A percentile compares a stretch with the other conserved stretches of the same genome.
These are phyloP conservation scores for Torulaspora globosa DNA, from an alignment of 1,139 yeast genomes.

Conservation along the genomic window DNA sequence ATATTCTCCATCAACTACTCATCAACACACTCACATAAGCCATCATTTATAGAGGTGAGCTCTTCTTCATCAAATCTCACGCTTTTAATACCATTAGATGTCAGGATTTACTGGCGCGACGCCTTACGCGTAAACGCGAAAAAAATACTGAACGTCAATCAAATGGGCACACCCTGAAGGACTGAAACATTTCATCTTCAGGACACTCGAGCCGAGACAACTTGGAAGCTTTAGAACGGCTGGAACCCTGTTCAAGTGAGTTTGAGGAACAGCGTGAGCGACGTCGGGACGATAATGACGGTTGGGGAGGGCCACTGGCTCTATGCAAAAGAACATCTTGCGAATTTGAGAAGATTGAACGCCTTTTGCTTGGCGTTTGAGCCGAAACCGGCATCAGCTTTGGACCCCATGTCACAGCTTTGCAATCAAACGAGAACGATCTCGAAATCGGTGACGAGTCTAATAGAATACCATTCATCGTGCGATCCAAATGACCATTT, in stretches of 20 bases:
- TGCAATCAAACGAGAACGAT: slow-evolving; percentile 11
- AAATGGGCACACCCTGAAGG: neutral
- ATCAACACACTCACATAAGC: neutral
- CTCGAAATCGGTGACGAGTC: slow-evolving; percentile 5
- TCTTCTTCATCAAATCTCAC: neutral
- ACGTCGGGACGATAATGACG: slow-evolving; percentile 3
- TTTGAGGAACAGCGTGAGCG: neutral
- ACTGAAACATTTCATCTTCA: neutral
- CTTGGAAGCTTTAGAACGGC: neutral
- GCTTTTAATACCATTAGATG: neutral
- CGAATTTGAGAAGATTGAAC: slow-evolving; percentile 9
- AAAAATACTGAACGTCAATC: neutral
- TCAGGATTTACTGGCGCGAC: slow-evolving; percentile 6
- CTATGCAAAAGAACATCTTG: slow-evolving; percentile 8
- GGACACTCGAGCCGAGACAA: neutral
- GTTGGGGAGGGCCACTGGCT: slow-evolving; percentile 3
- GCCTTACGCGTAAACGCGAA: slow-evolving; percentile 11
- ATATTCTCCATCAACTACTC: neutral
- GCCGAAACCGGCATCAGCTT: slow-evolving; percentile 8
- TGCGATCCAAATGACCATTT: slow-evolving; percentile 1
- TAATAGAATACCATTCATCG: slow-evolving; percentile 6
- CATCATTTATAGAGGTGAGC: neutral
- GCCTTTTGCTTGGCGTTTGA: slow-evolving; percentile 13
- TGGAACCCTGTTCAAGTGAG: neutral
- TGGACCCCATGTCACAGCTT: slow-evolving; percentile 14